Base-by-base conservation (phyloP, 345 rosid genomes). In the Fremontodendron californicum region DNA sequence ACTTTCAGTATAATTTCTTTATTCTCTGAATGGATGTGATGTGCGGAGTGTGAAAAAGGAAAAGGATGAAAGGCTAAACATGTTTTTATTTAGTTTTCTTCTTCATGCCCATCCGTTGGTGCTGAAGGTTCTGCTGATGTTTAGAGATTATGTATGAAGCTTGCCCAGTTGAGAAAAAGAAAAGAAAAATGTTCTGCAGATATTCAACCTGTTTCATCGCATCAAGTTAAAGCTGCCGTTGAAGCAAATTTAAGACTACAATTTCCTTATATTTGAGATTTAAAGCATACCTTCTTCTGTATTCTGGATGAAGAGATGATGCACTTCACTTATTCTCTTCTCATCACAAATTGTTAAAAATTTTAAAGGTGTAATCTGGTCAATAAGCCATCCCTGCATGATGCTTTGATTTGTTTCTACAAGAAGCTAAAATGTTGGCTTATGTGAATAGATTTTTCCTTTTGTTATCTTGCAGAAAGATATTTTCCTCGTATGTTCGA, bases 401-500 rank as follows among this genome's bases (percentile, higher is more conserved):
- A 71, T 73, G 18, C 51, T 57, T 46, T 62, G 37, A 16, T 69
- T 51, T 27, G 16, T 18, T 73, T 25, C 31, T 61, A 25, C 68
- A 23, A 48, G 62, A 57, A 57, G 27, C 42, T 72, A 46, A 29
- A 70, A 29, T 40, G 27, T 55, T 43, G 13, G 23, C 66, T 15
- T 23, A 5, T 63, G 52, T 64, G 73, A 33, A 27, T 37, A 58
- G 74, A 72, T 48, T 9, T 49, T 45, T 35, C 18, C 31, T 57
- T 52, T 31, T 43, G 9, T 78, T 73, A 9, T 78, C 33, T 12
- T 79, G 87, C 94, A 93, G 98, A 73, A 77, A 74, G 98, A 12
- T 75, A 86, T 94, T 72, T 86, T 88, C 84, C 73, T 92, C 55
- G 83, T 94, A 73, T 87, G 94, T 77, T 84, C 91, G 13, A 94